Base-by-base conservation (phyloP, 371 early-diverging fungal genomes). In the Mortierella sp. region DNA sequence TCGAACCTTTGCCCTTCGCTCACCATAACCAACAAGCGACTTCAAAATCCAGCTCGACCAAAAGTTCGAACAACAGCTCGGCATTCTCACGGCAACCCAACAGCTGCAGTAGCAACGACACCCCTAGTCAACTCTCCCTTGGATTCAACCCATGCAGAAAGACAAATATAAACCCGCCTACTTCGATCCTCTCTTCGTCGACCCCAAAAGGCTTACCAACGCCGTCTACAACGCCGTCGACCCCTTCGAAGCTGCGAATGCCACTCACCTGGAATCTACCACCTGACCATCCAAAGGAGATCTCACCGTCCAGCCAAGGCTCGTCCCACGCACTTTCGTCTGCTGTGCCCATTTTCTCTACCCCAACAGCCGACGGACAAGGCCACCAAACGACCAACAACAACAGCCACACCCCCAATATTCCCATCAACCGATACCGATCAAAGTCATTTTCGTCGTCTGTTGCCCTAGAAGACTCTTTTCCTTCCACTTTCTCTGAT, bases 41-140 rank as follows among this genome's bases (percentile, higher is more conserved):
- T 38, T 65, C 41, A 41, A 65, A 65, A 65, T 65, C 38, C 10
- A 65, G 38, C 4, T 41, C 41, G 38, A 21, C 18, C 35, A 41
- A 16, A 14, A 18, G 12, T 14, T 16, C 29, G 29, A 12, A 14
- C 16, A 60, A 29, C 16, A 60, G 29, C 32, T 14, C 35, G 3
- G 29, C 63, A 5, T 18, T 18, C 63, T 63, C 63, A 29, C 35
- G 18, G 16, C 63, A 63, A 4, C 29, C 4, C 35, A 35, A 18
- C 35, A 4, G 35, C 63, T 35, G 5, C 14, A 32, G 35, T 5
- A 60, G 14, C 32, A 49, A 16, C 27, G 10, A n/a, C 56, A 38
- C 65, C 21, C 21, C 65, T 38, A 79, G 75, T 41, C 79, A 79
- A 38, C 51, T 71, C 21, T 79, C 75, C 46, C 38, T 79, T 27